phyloP scores from a whole-genome alignment of 1,284 basidiomycete species.

The Athelia sp. region DNA sequence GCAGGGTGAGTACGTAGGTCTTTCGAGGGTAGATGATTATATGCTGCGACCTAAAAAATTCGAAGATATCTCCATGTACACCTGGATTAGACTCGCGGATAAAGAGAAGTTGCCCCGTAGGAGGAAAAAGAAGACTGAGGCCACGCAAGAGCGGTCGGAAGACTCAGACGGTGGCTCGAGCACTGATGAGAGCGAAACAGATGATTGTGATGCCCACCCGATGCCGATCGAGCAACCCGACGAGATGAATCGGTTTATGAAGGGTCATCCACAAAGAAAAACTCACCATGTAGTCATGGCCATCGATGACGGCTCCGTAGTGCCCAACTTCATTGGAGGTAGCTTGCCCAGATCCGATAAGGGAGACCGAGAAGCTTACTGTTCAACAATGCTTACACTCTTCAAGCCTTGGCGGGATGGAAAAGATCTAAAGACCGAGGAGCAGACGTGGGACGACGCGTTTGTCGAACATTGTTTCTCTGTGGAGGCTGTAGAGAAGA shows the following conservation, averaged over 20 bases:
- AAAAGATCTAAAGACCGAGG: slow-evolving; percentile 15
- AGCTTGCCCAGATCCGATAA: slow-evolving; percentile 22
- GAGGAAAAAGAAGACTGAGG: no score
- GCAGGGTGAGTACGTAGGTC: neutral
- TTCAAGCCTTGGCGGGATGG: slow-evolving; percentile 26
- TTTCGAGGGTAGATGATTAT: slow-evolving; percentile 8
- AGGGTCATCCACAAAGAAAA: no score
- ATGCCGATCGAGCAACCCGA: no score
- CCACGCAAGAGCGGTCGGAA: no score
- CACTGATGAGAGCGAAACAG: no score
- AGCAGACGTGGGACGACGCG: slow-evolving; percentile 19
- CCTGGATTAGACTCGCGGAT: slow-evolving; percentile 15
- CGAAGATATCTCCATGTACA: slow-evolving; percentile 15
- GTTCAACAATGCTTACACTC: slow-evolving; percentile 23
- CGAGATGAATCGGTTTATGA: no score
- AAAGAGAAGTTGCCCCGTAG: slow-evolving; percentile 3
- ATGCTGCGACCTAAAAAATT: slow-evolving; percentile 12
- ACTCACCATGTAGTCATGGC: neutral
- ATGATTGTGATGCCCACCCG: no score
- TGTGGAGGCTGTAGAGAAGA: slow-evolving; percentile 11
- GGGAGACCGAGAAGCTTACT: slow-evolving; percentile 27
- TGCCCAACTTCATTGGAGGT: slow-evolving; percentile 23
- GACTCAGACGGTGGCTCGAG: no score
- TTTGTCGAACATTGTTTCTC: slow-evolving; percentile 14
- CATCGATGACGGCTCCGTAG: neutral